Conservation (phyloP, 1,284 basidiomycete genomes). For the Ganoderma meredithae region DNA sequence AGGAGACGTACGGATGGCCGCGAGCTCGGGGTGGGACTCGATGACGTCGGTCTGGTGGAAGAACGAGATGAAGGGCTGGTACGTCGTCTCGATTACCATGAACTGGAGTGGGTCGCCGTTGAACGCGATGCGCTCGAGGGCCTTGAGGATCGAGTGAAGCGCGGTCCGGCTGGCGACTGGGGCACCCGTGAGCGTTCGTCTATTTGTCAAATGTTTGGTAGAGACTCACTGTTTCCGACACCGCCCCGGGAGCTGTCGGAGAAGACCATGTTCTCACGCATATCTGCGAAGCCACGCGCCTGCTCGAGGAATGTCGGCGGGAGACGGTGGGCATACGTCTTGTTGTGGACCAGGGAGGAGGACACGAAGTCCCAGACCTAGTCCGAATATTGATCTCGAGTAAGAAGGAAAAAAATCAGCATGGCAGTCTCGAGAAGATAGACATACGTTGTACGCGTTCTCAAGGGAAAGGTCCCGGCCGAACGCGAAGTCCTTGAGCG, state of each 20-base stretch:
- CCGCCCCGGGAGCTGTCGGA: conserved; percentile 65
- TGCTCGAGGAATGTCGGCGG: conserved; percentile 75
- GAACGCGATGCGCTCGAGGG: conserved; percentile 80
- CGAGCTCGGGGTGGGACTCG: conserved; percentile 63
- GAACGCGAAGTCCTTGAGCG: conserved; percentile 72
- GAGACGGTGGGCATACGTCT: conserved; percentile 75
- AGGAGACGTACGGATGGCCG: conserved; percentile 63
- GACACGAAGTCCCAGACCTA: conserved; percentile 84
- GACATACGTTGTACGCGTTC: conserved; percentile 80
- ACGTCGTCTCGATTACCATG: conserved; percentile 78
- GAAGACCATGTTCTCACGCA: conserved; percentile 83
- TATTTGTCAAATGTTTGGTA: not conserved
- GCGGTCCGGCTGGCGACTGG: conserved; percentile 83
- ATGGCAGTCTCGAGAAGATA: conserved; percentile 35
- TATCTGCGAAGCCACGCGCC: conserved; percentile 75
- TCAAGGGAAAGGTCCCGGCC: conserved; percentile 70
- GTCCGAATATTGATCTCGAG: not conserved
- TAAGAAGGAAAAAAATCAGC: not conserved
- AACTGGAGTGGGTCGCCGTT: conserved; percentile 81
- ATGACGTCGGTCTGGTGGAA: conserved; percentile 78
- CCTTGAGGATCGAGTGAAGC: conserved; percentile 71
- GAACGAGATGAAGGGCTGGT: conserved; percentile 90
- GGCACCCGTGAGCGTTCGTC: not conserved
- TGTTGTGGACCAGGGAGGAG: conserved; percentile 81
- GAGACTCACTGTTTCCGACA: conserved; percentile 73